Base-by-base conservation (phyloP, 1,284 basidiomycete species). In the Lignosus rhinocerotis region DNA sequence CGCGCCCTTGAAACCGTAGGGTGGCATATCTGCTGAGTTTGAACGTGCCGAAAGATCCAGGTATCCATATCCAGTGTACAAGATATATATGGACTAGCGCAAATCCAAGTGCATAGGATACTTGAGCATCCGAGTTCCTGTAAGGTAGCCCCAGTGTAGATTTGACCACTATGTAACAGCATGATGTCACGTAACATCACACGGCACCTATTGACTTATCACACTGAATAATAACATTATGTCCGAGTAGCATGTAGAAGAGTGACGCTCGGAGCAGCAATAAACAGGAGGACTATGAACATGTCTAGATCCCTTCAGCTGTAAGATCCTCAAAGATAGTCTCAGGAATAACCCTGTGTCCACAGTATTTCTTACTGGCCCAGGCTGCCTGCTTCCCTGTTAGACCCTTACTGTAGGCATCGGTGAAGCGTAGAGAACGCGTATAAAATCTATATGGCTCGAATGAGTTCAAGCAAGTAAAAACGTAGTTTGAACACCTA, bases 361-460 rank as follows among this genome's bases (percentile, higher is more conserved):
- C 59, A 25, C 25, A 51, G 45, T 68, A 69, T 36, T 63, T 66
- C 51, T 66, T 66, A 11, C 21, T 46, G 8, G 68, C 67, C 66
- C 64, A 69, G 1, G 62, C 61, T 2, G 68, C 65, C 42, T 70
- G 63, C 21, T 49, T 53, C 0, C 66, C 66, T 21, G 36, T 55
- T 14, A 70, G 55, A 1, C 67, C 66, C 2, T 48, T 32, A 1
- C 47, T 36, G 36, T 70, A 70, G 1, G 64, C 60, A 53, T 67
- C 66, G 43, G 57, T 56, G 39, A 68, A 67, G 3, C 53, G 45
- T 9, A 38, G 39, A 6, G 64, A n/a, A 1, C 67, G 51, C 1
- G 38, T 58, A 32, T 46, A 60, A 48, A 55, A 67, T 17, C 63
- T 67, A 43, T 19, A 21, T 33, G n/a, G 39, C 46, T 48, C 12